phyloP scores from a whole-genome alignment of 164 flowering plant species.

The Vitis amurensis region DNA sequence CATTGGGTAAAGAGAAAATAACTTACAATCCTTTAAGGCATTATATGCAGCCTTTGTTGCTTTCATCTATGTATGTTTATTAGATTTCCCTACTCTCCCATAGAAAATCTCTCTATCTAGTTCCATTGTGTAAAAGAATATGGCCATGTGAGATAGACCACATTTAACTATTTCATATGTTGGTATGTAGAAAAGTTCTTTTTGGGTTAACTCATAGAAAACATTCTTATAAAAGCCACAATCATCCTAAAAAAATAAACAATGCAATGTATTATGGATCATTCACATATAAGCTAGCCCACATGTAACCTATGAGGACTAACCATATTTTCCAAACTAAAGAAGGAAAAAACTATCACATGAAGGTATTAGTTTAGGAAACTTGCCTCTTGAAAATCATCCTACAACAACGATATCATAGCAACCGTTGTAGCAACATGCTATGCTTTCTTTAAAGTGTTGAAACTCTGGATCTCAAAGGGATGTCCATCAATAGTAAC shows the following conservation, averaged over 20 bases:
- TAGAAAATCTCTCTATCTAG: constrained; percentile 32
- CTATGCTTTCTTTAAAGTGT: constrained; percentile 35
- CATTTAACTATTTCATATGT: constrained; percentile 21
- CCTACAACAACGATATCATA: constrained; percentile 16
- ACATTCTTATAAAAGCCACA: constrained; percentile 27
- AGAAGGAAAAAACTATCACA: no score
- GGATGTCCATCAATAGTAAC: constrained; percentile 23
- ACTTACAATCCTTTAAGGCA: constrained; percentile 48
- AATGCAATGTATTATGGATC: no score
- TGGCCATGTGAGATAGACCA: constrained; percentile 20
- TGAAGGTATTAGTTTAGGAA: not conserved
- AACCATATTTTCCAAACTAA: no score
- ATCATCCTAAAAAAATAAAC: constrained; percentile 11
- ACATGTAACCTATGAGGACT: no score
- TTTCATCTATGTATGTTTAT: no score
- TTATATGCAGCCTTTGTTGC: no score
- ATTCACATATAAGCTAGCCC: no score
- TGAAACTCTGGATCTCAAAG: constrained; percentile 19
- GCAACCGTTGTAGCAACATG: constrained; percentile 35
- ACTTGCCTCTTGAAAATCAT: constrained; percentile 29
- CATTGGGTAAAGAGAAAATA: not conserved
- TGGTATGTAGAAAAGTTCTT: constrained; percentile 28
- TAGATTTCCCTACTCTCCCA: constrained; percentile 47
- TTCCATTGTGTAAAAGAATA: constrained; percentile 31
- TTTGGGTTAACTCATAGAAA: constrained; percentile 25